Evolutionary conservation across 352 stramenopile genomes (phyloP).

Genomic region (Phytophthora fragariae): DNA sequence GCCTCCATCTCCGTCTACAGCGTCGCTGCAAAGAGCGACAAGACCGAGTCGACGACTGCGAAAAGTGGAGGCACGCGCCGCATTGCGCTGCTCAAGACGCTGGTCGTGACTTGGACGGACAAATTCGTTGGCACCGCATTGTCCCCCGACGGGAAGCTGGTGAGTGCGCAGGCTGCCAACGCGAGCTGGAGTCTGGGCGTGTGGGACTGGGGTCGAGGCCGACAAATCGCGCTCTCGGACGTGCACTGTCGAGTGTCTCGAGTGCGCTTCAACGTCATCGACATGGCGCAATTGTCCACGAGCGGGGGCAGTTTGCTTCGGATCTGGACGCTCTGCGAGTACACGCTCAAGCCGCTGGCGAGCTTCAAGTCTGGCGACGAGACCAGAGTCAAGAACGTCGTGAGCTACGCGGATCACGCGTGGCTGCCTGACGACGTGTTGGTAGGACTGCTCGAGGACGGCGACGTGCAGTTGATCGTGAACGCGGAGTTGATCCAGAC

Average conservation of each 20-base stretch:
- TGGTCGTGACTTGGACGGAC: conserved; percentile 59
- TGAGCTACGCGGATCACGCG: conserved; percentile 71
- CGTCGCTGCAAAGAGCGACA: conserved; percentile 12
- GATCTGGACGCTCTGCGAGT: conserved; percentile 80
- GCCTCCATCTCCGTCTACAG: conserved; percentile 55
- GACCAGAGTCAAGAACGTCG: conserved; percentile 52
- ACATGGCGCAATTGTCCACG: conserved; percentile 83
- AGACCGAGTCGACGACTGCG: neutral
- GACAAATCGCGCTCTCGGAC: conserved; percentile 65
- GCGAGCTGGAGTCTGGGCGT: conserved; percentile 70
- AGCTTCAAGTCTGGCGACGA: conserved; percentile 85
- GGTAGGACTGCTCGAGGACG: conserved; percentile 72
- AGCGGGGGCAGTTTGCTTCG: conserved; percentile 73
- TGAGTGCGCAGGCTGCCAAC: conserved; percentile 64
- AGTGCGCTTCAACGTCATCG: conserved; percentile 79
- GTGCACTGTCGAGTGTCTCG: conserved; percentile 79
- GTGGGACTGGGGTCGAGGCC: conserved; percentile 79
- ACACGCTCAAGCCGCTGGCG: conserved; percentile 69
- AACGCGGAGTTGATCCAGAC: conserved; percentile 81
- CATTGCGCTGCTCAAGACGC: conserved; percentile 47
- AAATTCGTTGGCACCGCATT: conserved; percentile 62
- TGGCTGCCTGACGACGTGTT: conserved; percentile 77
- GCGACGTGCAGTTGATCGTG: conserved; percentile 77
- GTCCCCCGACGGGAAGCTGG: conserved; percentile 74
- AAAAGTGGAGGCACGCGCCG: conserved; percentile 25